phyloP scores from a whole-genome alignment of 768 basidiomycete species.

The Mycena galopus region DNA sequence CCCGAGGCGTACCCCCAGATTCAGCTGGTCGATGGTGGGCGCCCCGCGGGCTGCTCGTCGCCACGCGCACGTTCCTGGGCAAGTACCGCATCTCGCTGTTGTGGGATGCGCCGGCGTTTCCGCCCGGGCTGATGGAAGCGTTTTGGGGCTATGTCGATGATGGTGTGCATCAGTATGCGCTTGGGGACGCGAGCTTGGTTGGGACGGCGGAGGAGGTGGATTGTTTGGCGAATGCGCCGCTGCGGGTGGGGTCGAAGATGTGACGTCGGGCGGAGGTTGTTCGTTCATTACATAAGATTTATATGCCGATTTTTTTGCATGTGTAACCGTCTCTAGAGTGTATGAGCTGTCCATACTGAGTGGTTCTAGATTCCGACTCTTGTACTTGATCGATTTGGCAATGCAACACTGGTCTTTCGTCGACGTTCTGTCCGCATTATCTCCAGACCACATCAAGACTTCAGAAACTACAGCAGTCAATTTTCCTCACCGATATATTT shows the following conservation, averaged over 20 bases:
- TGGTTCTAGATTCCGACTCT: too few relatives aligned
- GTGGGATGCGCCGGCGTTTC: constrained; percentile 26
- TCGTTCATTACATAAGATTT: too few relatives aligned
- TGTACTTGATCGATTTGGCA: too few relatives aligned
- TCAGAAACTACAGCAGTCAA: too few relatives aligned
- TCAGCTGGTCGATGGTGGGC: constrained; percentile 15
- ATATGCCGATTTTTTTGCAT: too few relatives aligned
- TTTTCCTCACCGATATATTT: too few relatives aligned
- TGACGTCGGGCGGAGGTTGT: too few relatives aligned
- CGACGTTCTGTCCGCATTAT: too few relatives aligned
- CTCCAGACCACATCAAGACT: too few relatives aligned
- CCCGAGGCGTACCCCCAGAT: constrained; percentile 15
- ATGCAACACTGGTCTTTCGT: too few relatives aligned
- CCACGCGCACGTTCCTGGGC: constrained; percentile 3
- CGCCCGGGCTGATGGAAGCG: constrained; percentile 17
- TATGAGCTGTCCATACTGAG: too few relatives aligned
- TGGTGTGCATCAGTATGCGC: constrained; percentile 22
- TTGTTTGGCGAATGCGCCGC: constrained; percentile 3
- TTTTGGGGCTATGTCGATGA: constrained; percentile 22
- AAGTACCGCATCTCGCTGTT: constrained; percentile 8
- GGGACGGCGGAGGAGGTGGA: constrained; percentile 24
- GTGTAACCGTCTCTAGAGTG: too few relatives aligned
- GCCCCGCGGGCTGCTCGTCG: constrained; percentile 18
- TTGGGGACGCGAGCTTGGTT: constrained; percentile 12
- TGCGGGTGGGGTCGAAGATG: neutral